Base-by-base conservation (phyloP, 129 eudicot genomes). In the Lactuca saligna region DNA sequence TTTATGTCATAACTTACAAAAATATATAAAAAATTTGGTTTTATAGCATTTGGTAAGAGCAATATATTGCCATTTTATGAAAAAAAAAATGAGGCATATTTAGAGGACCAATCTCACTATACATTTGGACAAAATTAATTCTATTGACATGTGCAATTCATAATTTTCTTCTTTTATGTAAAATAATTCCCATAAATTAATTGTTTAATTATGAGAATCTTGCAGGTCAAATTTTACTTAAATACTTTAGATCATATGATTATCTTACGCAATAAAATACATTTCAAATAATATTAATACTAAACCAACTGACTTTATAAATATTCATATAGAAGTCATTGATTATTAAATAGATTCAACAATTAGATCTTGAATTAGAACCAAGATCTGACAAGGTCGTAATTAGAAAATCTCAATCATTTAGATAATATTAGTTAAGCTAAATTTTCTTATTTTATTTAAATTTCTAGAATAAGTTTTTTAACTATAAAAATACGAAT, bases 61-160 rank as follows among this genome's bases (percentile, higher is more conserved):
- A 25, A 25, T 25, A 25, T 25, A 25, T 25, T 25, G 29, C 2
- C 29, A 25, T 0, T 25, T 25, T 25, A 25, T 25, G 0, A 25
- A 25, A 25, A 25, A 25, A 25, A 50, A 66, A 66, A 14, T 31
- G 15, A 66, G 71, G 59, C 60, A 41, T 70, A 38, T 8, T 57
- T 70, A 33, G 75, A 70, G 57, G 75, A 70, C 57, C 57, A 57
- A 17, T 70, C 75, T 70, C 74, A 29, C 65, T 56, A 20, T 9
- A 4, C 38, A 41, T 57, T 42, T 6, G 60, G 72, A 60, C 61
- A 34, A 14, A 14, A 67, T 53, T 53, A 67, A 58, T 44, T 70
- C 49, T 70, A 70, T 29, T 70, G 65, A 70, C 75, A 44, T 70
- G 75, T 70, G 75, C 66, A 42, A 55, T 31, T 59, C 66, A 57